These are phyloP conservation scores for Pleodorina starrii DNA, from an alignment of 139 green algal species.

Conservation along the genomic window DNA sequence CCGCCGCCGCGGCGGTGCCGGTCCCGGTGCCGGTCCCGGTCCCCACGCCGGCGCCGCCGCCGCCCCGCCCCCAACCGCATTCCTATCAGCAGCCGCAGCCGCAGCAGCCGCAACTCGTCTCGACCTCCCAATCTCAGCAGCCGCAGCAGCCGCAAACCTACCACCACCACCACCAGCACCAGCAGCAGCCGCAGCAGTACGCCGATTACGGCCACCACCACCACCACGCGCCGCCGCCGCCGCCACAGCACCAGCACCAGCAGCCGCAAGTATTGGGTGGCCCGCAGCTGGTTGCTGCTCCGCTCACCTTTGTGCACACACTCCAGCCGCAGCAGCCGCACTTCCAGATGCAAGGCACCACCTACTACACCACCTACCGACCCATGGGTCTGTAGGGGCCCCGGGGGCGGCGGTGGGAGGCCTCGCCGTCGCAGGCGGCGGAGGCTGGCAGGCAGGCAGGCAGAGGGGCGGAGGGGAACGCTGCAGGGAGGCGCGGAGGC, in stretches of 20 bases:
- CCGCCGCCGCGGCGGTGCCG: background rate
- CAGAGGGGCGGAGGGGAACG: too few species aligned
- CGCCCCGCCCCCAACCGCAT: background rate
- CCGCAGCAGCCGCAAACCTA: background rate
- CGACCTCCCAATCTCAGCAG: background rate
- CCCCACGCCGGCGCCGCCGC: background rate
- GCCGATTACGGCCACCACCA: background rate
- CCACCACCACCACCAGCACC: background rate
- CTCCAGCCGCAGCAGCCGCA: background rate
- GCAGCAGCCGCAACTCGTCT: background rate
- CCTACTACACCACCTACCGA: background rate
- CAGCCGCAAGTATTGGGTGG: background rate
- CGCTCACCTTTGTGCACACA: background rate
- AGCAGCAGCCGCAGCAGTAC: background rate
- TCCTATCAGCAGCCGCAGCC: too few species aligned
- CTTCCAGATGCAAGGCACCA: background rate
- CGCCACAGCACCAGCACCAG: background rate
- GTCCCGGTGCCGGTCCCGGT: slow-evolving; percentile 4
- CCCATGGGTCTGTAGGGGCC: background rate
- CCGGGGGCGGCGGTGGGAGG: too few species aligned
- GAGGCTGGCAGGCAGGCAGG: too few species aligned
- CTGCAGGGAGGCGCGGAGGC: too few species aligned
- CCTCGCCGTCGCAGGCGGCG: too few species aligned
- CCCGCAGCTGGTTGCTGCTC: background rate
- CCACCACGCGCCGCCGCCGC: too few species aligned